Conservation (phyloP, 495 filamentous ascomycete species). For the Bacidia rubella region DNA sequence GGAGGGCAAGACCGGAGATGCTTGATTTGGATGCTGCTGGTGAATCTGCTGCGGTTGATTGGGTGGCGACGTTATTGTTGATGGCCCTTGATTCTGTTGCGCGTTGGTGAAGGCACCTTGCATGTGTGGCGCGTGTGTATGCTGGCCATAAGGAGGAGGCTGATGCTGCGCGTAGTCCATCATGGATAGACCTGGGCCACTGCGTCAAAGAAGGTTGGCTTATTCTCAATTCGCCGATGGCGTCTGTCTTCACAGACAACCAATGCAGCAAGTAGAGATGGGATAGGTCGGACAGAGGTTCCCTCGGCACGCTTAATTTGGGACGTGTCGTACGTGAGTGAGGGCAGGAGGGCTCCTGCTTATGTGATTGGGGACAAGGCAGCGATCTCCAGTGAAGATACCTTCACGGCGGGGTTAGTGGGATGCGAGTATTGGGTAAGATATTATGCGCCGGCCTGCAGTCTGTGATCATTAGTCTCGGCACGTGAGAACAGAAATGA, state of each 20-base stretch:
- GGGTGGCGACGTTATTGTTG: slow-evolving; percentile 38
- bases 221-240: slow-evolving; percentile 9
- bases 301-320: slow-evolving; percentile 11
- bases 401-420: slow-evolving; percentile 10
- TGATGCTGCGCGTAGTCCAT: slow-evolving; percentile 47
- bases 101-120: slow-evolving; percentile 34
- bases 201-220: slow-evolving; percentile 9
- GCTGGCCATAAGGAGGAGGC: slow-evolving; percentile 39
- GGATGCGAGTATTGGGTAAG: slow-evolving; percentile 18
- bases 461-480: slow-evolving; percentile 17
- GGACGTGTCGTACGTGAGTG: slow-evolving; percentile 7
- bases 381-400: slow-evolving; percentile 7
- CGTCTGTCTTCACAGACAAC: slow-evolving; percentile 12
- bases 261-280: slow-evolving; percentile 5
- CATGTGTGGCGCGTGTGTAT: slow-evolving; percentile 39
- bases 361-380: slow-evolving; percentile 18
- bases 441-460: slow-evolving; percentile 18
- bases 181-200: slow-evolving; percentile 16
- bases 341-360: slow-evolving; percentile 7
- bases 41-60: slow-evolving; percentile 40
- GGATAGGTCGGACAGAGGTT: slow-evolving; percentile 11
- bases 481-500: slow-evolving; percentile 9
- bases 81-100: slow-evolving; percentile 32
- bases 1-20: slow-evolving; percentile 40
- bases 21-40: slow-evolving; percentile 36